Base-by-base conservation (phyloP, 2,329 filamentous ascomycete genomes). In the Orbilia ellipsospora region DNA sequence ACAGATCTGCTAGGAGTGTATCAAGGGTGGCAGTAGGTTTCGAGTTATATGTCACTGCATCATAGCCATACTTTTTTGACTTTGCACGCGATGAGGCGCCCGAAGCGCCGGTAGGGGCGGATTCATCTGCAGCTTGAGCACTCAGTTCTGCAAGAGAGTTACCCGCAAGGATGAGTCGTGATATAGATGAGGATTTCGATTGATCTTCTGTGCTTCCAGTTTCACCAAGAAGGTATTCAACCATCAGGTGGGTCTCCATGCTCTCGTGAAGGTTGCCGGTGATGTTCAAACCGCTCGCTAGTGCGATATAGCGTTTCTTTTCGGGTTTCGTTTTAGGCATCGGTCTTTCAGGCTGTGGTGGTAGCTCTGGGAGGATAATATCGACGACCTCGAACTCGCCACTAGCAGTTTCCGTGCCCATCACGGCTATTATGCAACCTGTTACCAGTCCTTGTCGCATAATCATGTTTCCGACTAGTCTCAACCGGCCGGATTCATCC, bases 321-420 rank as follows among this genome's bases (percentile, higher is more conserved):
- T 74, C 81, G 23, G 82, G 82, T 40, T 79, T 77, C 36, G 78
- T 66, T 51, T 62, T 68, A 55, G 90, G 84, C 62, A 90, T 86
- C 93, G 93, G 97, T 31, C 94, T 89, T 59, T 88, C 86, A 12
- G 92, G 90, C 80, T 99, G 95, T 0, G 89, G 88, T 15, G 94
- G 87, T 3, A 99, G 84, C 81, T 97, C 93, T 5, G 95, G 92
- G 51, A 96, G 90, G 80, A 94, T 92, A 78, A 97, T 86, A 82
- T 97, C 94, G 48, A 98, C 87, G 5, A 97, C 91, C 79, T 98
- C 93, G 75, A 99, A 93, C 79, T 97, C 92, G 77, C 95, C 95
- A 83, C 94, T 90, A 62, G 88, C 86, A 80, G 97, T 97, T 81
- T 99, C 95, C 0, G 93, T 97, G 42, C 95, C 95, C 84, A 99